These are phyloP conservation scores for Solanum hybrid DNA, from an alignment of 305 asterid species.

Conservation along the genomic window DNA sequence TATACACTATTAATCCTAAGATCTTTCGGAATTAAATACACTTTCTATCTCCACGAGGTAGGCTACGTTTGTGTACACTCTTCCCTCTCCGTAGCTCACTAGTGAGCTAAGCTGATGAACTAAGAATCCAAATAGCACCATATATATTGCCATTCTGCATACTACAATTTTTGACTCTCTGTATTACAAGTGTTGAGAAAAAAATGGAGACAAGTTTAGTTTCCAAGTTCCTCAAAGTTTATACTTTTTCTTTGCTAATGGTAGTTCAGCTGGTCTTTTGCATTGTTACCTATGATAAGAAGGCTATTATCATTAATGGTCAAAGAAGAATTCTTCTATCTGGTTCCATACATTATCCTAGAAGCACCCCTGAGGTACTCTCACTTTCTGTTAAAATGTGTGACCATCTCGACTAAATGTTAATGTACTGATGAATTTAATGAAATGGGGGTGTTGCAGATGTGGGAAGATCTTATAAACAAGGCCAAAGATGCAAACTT, in stretches of 20 bases:
- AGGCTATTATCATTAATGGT: constrained; percentile 43
- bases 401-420: background rate
- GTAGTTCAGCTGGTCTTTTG: constrained; percentile 24
- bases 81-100: background rate
- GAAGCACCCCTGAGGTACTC: constrained; percentile 64
- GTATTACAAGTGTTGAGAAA: background rate
- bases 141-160: background rate
- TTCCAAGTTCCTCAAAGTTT: constrained; percentile 23
- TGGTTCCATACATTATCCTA: constrained; percentile 68
- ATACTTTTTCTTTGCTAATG: constrained; percentile 26
- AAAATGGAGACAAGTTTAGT: constrained; percentile 35
- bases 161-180: background rate
- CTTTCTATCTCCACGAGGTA: background rate
- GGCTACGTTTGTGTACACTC: background rate
- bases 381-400: background rate
- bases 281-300: constrained; percentile 45
- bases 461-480: constrained; percentile 63
- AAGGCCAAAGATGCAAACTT: constrained; percentile 59
- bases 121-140: background rate
- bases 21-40: background rate
- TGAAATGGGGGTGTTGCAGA: constrained; percentile 27
- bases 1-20: background rate
- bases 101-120: background rate
- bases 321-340: constrained; percentile 54
- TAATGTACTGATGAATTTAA: background rate